Evolutionary conservation across 805 yeast genomes (phyloP), one percentile per base, ranked within the genome.

Genomic region (Barnettozyma californica): DNA sequence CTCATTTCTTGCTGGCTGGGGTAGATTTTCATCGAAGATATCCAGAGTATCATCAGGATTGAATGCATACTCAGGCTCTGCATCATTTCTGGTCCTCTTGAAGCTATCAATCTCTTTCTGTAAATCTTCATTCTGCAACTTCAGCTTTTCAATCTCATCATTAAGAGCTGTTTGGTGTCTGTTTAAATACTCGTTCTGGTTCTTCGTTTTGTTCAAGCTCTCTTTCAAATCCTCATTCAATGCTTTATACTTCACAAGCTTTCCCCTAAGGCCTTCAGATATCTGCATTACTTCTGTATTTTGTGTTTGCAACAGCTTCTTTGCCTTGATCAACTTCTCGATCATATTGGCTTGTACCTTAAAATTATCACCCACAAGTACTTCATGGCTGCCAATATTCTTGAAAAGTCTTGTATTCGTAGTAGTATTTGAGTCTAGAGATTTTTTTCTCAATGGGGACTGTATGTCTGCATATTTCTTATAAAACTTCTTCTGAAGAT

Each of bases 321-420:
- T 65, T 36, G 70, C 69, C 27, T 61, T 61, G 19, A 67, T 60
- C 29, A 69, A 56, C 46, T 65, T 66, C 47, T 70, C 75, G 18
- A 69, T 58, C 64, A 68, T 66, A 43, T 66, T 62, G 4, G 71
- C 60, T 42, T 63, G 67, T 35, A 65, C 57, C 46, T 63, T 64
- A 45, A 67, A 65, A 41, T 66, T 70, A 31, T 66, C 70, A 19
- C 54, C 57, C 2, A 57, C 42, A 2, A 59, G 63, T 2, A 59
- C 54, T 6, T 50, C 48, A 3, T 45, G 38, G 10, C 34, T 18
- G n/a, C 27, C 36, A 3, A 59, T 37, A 21, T 51, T 51, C 33
- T 51, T 58, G 45, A 60, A 59, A 14, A 59, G 49, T 21, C 62
- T 54, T 16, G 58, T 51, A 9, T 47, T 43, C 9, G 57, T 41